phyloP scores from a whole-genome alignment of 768 basidiomycete genomes.

The Lentinula aciculospora region DNA sequence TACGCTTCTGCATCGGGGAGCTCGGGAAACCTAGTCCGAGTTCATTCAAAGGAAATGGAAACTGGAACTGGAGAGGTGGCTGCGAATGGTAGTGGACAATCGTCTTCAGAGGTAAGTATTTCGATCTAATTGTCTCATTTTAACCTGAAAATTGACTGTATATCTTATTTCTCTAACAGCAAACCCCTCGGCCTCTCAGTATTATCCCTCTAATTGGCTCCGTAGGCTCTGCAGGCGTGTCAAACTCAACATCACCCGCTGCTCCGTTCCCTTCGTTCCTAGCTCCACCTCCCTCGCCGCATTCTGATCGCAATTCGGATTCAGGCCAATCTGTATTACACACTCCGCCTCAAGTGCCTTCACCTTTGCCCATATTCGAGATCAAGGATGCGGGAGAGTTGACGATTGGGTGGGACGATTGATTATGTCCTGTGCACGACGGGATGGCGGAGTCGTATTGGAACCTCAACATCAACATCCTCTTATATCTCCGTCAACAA shows the following conservation, averaged over 20 bases:
- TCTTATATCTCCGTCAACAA: too few species aligned
- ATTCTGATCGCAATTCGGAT: neutral
- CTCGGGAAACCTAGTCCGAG: neutral
- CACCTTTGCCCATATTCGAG: neutral
- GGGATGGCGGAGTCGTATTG: too few species aligned
- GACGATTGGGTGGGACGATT: constrained; percentile 1
- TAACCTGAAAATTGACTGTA: too few species aligned
- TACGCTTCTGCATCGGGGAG: neutral
- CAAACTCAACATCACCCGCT: neutral
- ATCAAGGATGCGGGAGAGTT: neutral
- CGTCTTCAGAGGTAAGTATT: neutral
- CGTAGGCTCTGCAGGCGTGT: neutral
- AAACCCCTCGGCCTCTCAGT: neutral
- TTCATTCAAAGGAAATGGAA: neutral
- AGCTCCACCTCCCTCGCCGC: neutral
- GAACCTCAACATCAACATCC: too few species aligned
- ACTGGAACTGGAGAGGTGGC: neutral
- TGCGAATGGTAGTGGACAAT: neutral
- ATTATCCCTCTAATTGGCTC: neutral
- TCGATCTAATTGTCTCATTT: too few species aligned
- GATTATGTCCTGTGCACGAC: neutral
- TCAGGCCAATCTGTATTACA: neutral
- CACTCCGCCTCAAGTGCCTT: neutral
- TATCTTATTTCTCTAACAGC: neutral
- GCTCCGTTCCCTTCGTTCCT: neutral